These are phyloP conservation scores for Musa itinerans DNA, from an alignment of 176 grass and related monocot genomes.

Conservation along the genomic window DNA sequence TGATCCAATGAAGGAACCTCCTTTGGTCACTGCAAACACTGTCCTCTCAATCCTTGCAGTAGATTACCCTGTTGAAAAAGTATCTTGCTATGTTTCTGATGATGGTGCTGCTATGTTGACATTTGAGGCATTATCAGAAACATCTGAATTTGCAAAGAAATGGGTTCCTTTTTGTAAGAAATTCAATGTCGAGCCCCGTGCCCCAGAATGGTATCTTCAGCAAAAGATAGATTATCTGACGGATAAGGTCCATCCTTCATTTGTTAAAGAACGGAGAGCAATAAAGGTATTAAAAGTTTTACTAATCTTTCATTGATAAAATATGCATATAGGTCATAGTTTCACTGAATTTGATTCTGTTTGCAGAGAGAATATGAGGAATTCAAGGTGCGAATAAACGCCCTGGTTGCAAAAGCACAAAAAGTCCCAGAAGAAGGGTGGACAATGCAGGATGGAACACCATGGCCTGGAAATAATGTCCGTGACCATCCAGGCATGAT, in stretches of 20 bases:
- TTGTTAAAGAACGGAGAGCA: constrained; percentile 83
- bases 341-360: constrained; percentile 15
- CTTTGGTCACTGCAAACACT: constrained; percentile 90
- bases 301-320: not conserved
- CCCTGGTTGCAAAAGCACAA: constrained; percentile 79
- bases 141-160: constrained; percentile 97
- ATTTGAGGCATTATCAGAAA: constrained; percentile 84
- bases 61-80: constrained; percentile 76
- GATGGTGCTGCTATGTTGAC: constrained; percentile 96
- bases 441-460: constrained; percentile 95
- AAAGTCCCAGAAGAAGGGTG: constrained; percentile 94
- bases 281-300: constrained; percentile 51
- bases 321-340: constrained; percentile 3
- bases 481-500: constrained; percentile 97
- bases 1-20: constrained; percentile 81
- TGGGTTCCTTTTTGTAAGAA: constrained; percentile 93
- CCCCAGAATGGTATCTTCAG: constrained; percentile 85
- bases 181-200: constrained; percentile 70
- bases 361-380: constrained; percentile 89
- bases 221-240: constrained; percentile 94
- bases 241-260: constrained; percentile 67
- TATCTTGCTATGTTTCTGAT: constrained; percentile 98
- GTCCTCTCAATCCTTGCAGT: constrained; percentile 86
- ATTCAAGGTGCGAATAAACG: constrained; percentile 90
- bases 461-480: constrained; percentile 89